Evolutionary conservation across 192 early-diverging fungal species (phyloP).

Genomic region (Backusella liffmaniae): DNA sequence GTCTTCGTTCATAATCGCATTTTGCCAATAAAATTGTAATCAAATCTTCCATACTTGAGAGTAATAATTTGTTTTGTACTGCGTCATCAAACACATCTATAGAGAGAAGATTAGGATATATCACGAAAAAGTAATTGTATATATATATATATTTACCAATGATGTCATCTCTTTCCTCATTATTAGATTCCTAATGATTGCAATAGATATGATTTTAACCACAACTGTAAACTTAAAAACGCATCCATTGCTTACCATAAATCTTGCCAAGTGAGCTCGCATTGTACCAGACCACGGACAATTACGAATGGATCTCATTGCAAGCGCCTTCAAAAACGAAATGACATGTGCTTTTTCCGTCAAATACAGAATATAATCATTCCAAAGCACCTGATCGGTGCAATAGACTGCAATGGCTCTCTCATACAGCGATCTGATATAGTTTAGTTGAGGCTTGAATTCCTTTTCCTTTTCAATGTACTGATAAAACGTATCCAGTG

Average conservation of each 20-base stretch:
- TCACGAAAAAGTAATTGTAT: background rate
- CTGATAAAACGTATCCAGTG: conserved; percentile 46
- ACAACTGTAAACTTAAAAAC: too few species aligned
- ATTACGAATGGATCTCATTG: conserved; percentile 61
- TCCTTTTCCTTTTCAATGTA: conserved; percentile 58
- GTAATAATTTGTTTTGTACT: conserved; percentile 18
- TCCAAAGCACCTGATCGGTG: conserved; percentile 62
- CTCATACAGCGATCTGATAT: conserved; percentile 60
- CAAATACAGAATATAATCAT: conserved; percentile 61
- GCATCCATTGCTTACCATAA: conserved; percentile 19
- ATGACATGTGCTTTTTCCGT: conserved; percentile 37
- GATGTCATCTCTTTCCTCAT: background rate
- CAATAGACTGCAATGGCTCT: conserved; percentile 62
- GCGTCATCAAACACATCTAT: conserved; percentile 31
- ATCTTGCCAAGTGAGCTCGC: conserved; percentile 51
- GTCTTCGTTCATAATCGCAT: conserved; percentile 39
- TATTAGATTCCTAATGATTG: background rate
- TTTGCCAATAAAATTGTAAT: conserved; percentile 34
- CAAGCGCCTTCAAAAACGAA: conserved; percentile 36
- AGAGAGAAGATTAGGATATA: background rate
- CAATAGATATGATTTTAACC: background rate
- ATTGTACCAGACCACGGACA: conserved; percentile 71
- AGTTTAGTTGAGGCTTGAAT: conserved; percentile 13
- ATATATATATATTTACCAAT: background rate
- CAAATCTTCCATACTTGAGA: conserved; percentile 36